Evolutionary conservation across 495 filamentous ascomycete species (phyloP), one percentile per base, ranked within the genome.

Genomic region (Penicillium egyptiacum): DNA sequence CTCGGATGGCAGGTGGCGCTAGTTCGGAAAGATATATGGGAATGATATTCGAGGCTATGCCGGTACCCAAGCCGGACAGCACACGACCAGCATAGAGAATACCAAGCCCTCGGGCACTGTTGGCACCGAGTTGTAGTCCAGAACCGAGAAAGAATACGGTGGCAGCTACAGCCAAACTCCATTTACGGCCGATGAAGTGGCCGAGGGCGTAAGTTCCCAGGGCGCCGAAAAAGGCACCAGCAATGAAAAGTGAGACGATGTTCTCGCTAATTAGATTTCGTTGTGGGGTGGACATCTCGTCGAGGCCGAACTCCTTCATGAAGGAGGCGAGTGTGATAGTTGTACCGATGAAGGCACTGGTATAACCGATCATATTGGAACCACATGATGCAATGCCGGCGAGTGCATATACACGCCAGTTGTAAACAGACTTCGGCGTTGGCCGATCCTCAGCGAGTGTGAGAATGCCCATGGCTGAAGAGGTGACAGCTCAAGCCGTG

Each of bases 1-100:
- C 90, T 55, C 90, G 84, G 61, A 89, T 90, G 56, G 89, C 86
- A 57, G 88, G 88, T 17, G 87, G 89, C 5, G 89, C 82, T 53
- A 92, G 81, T 68, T 94, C 90, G 35, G 89, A 82, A 53, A 89
- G 85, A 63, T 93, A 93, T 22, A 92, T 85, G 5, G 90, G 90
- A 31, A 89, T 87, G 47, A 90, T 76, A 16, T 88, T 81, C 4
- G 88, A 90, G 12, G 83, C 84, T 50, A 91, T 88, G 57, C 90
- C 90, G 55, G 91, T 84, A 53, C 85, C 87, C 43, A 94, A 59
- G 49, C 90, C 90, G 55, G 83, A 79, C 40, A 92, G 75, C 44
- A 89, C 81, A 60, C 90, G 84, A 8, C 89, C 90, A 56, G 74
- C 80, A 82, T 86, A 81, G 59, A 88, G 83, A 37, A 86, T 75